Conservation (phyloP, 495 filamentous ascomycete genomes). For the Beverwykella pulmonaria region DNA sequence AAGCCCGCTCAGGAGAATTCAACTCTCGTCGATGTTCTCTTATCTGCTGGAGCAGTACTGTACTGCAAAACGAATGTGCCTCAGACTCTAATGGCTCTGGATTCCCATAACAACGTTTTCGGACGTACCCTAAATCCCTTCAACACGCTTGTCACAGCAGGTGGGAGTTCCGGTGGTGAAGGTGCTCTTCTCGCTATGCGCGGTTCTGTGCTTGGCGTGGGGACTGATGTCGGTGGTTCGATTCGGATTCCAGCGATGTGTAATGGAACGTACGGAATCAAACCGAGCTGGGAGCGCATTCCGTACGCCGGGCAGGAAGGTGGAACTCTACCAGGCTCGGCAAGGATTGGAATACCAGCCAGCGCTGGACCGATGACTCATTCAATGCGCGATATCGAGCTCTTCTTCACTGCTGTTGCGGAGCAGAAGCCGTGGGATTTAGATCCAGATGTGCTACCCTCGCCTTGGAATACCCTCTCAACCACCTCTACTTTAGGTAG, state of each 20-base stretch:
- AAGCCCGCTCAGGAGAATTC: slow-evolving; percentile 39
- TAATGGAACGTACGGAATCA: slow-evolving; percentile 63
- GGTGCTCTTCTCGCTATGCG: slow-evolving; percentile 47
- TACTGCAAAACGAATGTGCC: slow-evolving; percentile 53
- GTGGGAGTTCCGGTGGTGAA: slow-evolving; percentile 66
- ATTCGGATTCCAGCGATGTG: slow-evolving; percentile 69
- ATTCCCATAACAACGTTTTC: slow-evolving; percentile 50
- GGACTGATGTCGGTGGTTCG: slow-evolving; percentile 73
- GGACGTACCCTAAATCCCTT: slow-evolving; percentile 48
- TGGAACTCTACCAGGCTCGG: slow-evolving; percentile 39
- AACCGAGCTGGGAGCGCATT: slow-evolving; percentile 58
- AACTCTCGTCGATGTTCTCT: slow-evolving; percentile 44
- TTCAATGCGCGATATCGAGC: slow-evolving; percentile 44
- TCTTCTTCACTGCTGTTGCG: slow-evolving; percentile 43
- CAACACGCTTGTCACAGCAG: slow-evolving; percentile 49
- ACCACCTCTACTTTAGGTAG: slow-evolving; percentile 27
- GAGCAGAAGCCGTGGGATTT: slow-evolving; percentile 40
- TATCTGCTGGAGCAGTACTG: slow-evolving; percentile 47
- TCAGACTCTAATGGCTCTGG: slow-evolving; percentile 49
- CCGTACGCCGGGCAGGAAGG: slow-evolving; percentile 55
- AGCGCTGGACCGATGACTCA: slow-evolving; percentile 47
- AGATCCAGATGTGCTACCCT: slow-evolving; percentile 43
- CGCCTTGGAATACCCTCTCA: slow-evolving; percentile 37
- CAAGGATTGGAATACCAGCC: slow-evolving; percentile 39
- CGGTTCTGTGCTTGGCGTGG: slow-evolving; percentile 46